A percentile compares a stretch with the other conserved stretches of the same genome.
These are phyloP conservation scores for Wilcoxina mikolae DNA, from an alignment of 495 filamentous ascomycete species.

Conservation along the genomic window DNA sequence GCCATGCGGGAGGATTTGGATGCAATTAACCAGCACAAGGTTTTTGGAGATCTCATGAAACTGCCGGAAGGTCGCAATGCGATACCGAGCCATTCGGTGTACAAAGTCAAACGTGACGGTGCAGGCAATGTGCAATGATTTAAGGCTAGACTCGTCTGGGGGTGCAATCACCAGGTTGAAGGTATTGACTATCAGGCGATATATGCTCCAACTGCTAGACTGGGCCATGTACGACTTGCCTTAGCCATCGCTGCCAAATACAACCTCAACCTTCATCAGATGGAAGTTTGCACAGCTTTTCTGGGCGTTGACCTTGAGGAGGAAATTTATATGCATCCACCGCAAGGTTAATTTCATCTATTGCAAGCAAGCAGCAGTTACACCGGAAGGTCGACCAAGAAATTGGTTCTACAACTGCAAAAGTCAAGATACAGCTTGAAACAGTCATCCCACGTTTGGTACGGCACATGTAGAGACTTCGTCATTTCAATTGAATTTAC, in stretches of 20 bases:
- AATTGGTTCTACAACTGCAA: no score
- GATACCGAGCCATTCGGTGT: neutral
- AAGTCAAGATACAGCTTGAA: neutral
- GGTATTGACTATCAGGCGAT: constrained; percentile 3
- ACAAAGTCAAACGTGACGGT: neutral
- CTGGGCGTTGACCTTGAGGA: neutral
- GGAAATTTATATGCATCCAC: neutral
- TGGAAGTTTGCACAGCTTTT: constrained; percentile 4
- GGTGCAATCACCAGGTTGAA: neutral
- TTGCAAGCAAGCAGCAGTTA: no score
- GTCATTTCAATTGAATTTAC: neutral
- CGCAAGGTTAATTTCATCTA: neutral
- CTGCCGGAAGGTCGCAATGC: neutral
- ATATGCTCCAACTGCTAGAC: neutral
- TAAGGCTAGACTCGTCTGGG: neutral
- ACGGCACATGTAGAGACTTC: neutral
- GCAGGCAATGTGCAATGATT: neutral
- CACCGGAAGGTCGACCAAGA: neutral
- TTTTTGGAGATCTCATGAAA: neutral
- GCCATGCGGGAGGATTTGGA: neutral
- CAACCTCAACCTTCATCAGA: neutral
- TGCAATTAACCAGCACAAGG: neutral
- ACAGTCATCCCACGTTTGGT: neutral
- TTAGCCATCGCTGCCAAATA: neutral
- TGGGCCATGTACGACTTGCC: neutral